Evolutionary conservation across 305 asterid species (phyloP).

Genomic region (Caryopteris hybrid): DNA sequence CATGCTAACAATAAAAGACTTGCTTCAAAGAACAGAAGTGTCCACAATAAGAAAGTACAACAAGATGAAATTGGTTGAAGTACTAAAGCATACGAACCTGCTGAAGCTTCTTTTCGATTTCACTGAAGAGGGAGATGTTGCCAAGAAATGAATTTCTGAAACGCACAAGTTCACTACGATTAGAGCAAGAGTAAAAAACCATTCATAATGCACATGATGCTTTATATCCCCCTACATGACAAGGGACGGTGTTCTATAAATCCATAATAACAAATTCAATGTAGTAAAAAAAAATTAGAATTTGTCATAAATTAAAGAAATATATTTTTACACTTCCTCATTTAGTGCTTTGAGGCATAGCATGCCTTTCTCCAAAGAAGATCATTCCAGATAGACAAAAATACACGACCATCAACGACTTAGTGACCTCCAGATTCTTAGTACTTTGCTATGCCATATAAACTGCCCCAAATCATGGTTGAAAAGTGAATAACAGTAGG

Average conservation of each 20-base stretch:
- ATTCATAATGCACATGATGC: slow-evolving; percentile 15
- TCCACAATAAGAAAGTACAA: not conserved
- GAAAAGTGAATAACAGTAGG: not conserved
- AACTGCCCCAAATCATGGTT: not conserved
- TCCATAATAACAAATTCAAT: not conserved
- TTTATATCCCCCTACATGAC: not conserved
- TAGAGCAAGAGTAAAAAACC: slow-evolving; percentile 1
- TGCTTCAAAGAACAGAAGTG: slow-evolving; percentile 7
- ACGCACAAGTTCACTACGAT: slow-evolving; percentile 20
- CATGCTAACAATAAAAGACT: slow-evolving; percentile 8
- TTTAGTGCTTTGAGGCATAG: not conserved
- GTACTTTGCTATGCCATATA: not conserved
- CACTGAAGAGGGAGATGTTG: slow-evolving; percentile 61
- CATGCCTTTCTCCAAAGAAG: not conserved
- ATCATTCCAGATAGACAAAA: not conserved
- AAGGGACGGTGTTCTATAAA: not conserved
- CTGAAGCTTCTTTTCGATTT: slow-evolving; percentile 72
- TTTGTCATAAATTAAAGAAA: not conserved
- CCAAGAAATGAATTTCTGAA: slow-evolving; percentile 80
- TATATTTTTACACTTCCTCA: not conserved
- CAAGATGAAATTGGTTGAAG: slow-evolving; percentile 7
- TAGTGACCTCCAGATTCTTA: not conserved
- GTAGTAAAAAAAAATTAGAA: not conserved
- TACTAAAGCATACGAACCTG: slow-evolving; percentile 50
- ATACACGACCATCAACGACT: not conserved